Evolutionary conservation across 2,329 filamentous ascomycete genomes (phyloP), one percentile per base, ranked within the genome.

Genomic region (Penicillium italicum): DNA sequence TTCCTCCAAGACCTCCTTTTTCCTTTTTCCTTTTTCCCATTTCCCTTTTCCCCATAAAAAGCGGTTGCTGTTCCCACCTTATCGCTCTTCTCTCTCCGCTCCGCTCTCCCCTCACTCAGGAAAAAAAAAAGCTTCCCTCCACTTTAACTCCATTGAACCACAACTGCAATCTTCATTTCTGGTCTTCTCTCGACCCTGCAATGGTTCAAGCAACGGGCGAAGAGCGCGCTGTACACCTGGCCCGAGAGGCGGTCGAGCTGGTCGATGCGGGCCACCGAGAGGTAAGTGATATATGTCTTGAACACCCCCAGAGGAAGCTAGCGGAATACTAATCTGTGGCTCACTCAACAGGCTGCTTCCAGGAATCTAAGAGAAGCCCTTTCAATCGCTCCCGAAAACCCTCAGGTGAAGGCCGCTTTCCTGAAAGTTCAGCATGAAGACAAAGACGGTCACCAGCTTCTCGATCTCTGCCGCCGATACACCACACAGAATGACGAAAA

Each of bases 341-440:
- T 53, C 5, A 20, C 12, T 33, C 48, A 54, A 50, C 55, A 79
- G 77, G 73, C 76, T 54, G 77, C 77, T 36, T 76, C 76, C 40
- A 68, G 76, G 59, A 78, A 77, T 61, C 70, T 80, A 52, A 74
- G 76, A 66, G 77, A 79, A 70, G 78, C 78, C n/a, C 71, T 77
- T 44, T 72, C 75, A 28, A 67, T 80, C 31, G 76, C 75, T 24
- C 74, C 77, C 34, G 72, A 78, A 28, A 74, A 77, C 55, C 61
- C 70, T 12, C 69, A 76, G 43, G 76, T 80, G 51, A 77, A 76
- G 63, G 69, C 72, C 30, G 76, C 77, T 28, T 75, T 80, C 44
- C 59, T 76, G 38, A 75, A 76, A 58, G 73, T 80, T 50, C 71
- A 72, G 44, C 69, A 74, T 44, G 72, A 76, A 54, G 75, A 76